Evolutionary conservation across 768 basidiomycete species (phyloP).

Genomic region (Suillus americanus): DNA sequence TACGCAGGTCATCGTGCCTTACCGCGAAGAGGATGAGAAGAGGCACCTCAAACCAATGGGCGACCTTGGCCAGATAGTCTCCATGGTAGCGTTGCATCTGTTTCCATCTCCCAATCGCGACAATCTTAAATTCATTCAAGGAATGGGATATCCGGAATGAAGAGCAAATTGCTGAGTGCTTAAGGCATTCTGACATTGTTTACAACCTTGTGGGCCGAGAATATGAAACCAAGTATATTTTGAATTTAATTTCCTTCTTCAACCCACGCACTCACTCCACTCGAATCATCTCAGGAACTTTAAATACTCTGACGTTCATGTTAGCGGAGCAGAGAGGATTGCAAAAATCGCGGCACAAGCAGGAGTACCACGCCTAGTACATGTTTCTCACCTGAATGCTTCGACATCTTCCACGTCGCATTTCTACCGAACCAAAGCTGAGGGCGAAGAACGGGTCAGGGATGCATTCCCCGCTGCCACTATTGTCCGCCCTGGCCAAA

Average conservation of each 20-base stretch:
- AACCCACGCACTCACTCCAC: slow-evolving; percentile 8
- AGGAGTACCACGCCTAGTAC: slow-evolving; percentile 85
- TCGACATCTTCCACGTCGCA: slow-evolving; percentile 71
- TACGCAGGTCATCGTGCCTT: slow-evolving; percentile 92
- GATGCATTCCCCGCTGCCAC: slow-evolving; percentile 83
- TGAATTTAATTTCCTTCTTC: slow-evolving; percentile 13
- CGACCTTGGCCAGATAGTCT: slow-evolving; percentile 94
- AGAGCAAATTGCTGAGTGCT: slow-evolving; percentile 88
- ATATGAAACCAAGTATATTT: slow-evolving; percentile 87
- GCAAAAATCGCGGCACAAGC: slow-evolving; percentile 75
- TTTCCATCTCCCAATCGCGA: not conserved
- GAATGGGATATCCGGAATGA: slow-evolving; percentile 96
- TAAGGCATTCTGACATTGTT: slow-evolving; percentile 93
- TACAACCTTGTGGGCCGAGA: slow-evolving; percentile 95
- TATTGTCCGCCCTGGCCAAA: slow-evolving; percentile 78
- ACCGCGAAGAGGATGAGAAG: slow-evolving; percentile 92
- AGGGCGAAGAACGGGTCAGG: slow-evolving; percentile 86
- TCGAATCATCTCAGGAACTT: slow-evolving; percentile 70
- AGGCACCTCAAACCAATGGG: slow-evolving; percentile 91
- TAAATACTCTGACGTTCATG: slow-evolving; percentile 77
- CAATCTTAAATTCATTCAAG: slow-evolving; percentile 39
- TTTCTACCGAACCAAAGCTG: slow-evolving; percentile 88
- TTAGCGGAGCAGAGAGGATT: slow-evolving; percentile 79
- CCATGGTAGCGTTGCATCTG: slow-evolving; percentile 62
- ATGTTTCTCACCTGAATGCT: slow-evolving; percentile 95